A percentile compares a stretch with the other conserved stretches of the same genome.
Evolutionary conservation across 2,329 filamentous ascomycete genomes (phyloP).

Genomic region (Talaromyces sp.): DNA sequence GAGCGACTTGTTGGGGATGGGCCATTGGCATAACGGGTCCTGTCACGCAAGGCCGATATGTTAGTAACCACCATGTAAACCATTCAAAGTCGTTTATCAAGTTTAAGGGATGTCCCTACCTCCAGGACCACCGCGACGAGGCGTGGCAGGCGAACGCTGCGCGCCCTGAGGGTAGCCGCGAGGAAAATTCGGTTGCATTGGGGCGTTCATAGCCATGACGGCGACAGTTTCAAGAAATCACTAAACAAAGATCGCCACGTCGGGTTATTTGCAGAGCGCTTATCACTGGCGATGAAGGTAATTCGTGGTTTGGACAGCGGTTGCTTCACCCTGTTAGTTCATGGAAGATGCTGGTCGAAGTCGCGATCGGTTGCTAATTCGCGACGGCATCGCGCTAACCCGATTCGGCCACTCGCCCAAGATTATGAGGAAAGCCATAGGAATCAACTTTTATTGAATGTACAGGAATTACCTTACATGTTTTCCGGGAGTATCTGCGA

Average conservation of each 20-base stretch:
- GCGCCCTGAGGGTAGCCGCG: slow-evolving; percentile 34
- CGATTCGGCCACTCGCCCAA: not conserved
- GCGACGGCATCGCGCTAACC: slow-evolving; percentile 7
- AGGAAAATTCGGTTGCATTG: slow-evolving; percentile 37
- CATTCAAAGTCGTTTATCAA: not conserved
- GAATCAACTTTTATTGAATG: not conserved
- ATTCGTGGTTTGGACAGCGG: not conserved
- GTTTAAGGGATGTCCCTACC: slow-evolving; percentile 23
- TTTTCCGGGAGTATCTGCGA: not conserved
- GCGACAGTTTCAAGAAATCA: slow-evolving; percentile 1
- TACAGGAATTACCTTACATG: not conserved
- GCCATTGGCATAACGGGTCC: slow-evolving; percentile 29
- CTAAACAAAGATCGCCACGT: not conserved
- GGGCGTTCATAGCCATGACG: slow-evolving; percentile 28
- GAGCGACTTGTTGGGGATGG: slow-evolving; percentile 29
- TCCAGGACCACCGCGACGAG: slow-evolving; percentile 33
- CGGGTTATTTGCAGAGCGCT: not conserved
- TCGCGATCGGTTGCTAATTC: slow-evolving; percentile 3
- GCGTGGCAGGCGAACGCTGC: slow-evolving; percentile 37
- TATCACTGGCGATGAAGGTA: not conserved
- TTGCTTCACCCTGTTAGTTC: not conserved
- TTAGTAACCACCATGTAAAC: slow-evolving; percentile 5
- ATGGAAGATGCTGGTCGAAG: slow-evolving; percentile 1
- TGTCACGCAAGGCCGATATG: slow-evolving; percentile 12
- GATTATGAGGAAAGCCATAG: not conserved